Evolutionary conservation across 2,329 filamentous ascomycete genomes (phyloP).

Genomic region (Huntiella bhutanensis): DNA sequence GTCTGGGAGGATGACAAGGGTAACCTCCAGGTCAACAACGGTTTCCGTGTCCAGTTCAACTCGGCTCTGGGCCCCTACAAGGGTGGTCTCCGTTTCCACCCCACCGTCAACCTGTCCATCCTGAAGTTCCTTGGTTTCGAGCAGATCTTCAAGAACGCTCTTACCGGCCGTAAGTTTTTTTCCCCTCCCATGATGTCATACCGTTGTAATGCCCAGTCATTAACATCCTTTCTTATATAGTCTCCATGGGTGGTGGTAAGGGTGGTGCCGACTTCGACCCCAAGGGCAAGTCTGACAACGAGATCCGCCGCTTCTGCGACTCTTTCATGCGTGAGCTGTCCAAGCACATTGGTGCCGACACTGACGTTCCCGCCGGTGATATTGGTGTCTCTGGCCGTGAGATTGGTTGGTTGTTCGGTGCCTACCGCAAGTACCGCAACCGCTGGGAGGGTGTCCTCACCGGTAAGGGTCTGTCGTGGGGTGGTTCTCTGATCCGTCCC

Average conservation of each 20-base stretch:
- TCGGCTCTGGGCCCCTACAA: slow-evolving; percentile 95
- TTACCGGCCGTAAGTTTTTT: slow-evolving; percentile 61
- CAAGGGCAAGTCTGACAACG: slow-evolving; percentile 92
- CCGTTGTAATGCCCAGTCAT: background rate
- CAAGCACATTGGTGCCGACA: slow-evolving; percentile 92
- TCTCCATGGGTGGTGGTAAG: slow-evolving; percentile 83
- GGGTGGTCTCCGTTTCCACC: slow-evolving; percentile 89
- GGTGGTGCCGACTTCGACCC: slow-evolving; percentile 97
- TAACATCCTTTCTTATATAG: slow-evolving; percentile 13
- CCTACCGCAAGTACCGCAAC: slow-evolving; percentile 77
- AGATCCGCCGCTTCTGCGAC: slow-evolving; percentile 94
- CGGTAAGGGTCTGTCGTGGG: slow-evolving; percentile 86
- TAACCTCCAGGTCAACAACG: slow-evolving; percentile 77
- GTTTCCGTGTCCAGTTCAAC: slow-evolving; percentile 97
- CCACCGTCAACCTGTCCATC: slow-evolving; percentile 59
- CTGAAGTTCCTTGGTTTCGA: slow-evolving; percentile 98
- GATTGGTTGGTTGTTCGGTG: slow-evolving; percentile 86
- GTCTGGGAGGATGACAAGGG: slow-evolving; percentile 92
- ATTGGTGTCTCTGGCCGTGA: slow-evolving; percentile 87
- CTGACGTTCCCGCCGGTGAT: slow-evolving; percentile 90
- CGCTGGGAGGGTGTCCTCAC: slow-evolving; percentile 92
- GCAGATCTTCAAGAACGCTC: slow-evolving; percentile 99
- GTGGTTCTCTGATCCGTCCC: slow-evolving; percentile 81
- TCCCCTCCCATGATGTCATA: background rate
- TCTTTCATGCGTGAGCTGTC: slow-evolving; percentile 90